Evolutionary conservation across 192 early-diverging fungal genomes (phyloP), one percentile per base, ranked within the genome.

Genomic region (Podila verticillata): DNA sequence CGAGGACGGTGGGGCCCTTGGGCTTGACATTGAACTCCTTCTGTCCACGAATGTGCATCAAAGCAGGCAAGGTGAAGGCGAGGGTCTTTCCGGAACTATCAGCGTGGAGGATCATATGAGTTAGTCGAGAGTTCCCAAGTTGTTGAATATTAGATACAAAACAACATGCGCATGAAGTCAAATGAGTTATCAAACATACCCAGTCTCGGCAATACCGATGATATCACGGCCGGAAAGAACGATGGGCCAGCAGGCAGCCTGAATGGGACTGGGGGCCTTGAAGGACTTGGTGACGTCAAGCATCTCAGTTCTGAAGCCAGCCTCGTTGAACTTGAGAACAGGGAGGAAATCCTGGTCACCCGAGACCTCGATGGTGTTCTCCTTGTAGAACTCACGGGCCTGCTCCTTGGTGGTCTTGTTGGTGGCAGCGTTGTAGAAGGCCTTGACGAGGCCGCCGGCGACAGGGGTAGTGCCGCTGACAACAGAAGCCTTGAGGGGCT

Each of bases 201-300:
- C 98, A 39, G 98, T 99, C 81, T 98, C 94, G 48, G 98, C 97
- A 87, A 99, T 97, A 58, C 98, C 98, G 48, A 98, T 88, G 17
- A 95, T 83, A 85, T 99, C 96, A 63, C 93, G 91, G 29, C 90
- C 88, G 59, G 87, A 87, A 30, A 96, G 86, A 70, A 95, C 82
- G 49, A 94, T 90, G 19, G 96, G 96, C 98, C 98, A 99, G 74
- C 93, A 94, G 10, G 90, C 90, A 13, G 95, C 93, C 85, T 99
- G 98, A 66, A 99, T 98, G 13, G 94, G 92, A 5, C 96, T 98
- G 13, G 98, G 98, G 36, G 91, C 90, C 44, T 90, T 67, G 71
- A 97, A 99, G 3, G 69, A 61, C 75, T 86, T 83, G 65, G 89
- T 87, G 7, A 87, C 85, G 47, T 90, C 85, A 47, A 92, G 79